Conservation (phyloP, 192 early-diverging fungal species). For the Backusella mclennaniae region DNA sequence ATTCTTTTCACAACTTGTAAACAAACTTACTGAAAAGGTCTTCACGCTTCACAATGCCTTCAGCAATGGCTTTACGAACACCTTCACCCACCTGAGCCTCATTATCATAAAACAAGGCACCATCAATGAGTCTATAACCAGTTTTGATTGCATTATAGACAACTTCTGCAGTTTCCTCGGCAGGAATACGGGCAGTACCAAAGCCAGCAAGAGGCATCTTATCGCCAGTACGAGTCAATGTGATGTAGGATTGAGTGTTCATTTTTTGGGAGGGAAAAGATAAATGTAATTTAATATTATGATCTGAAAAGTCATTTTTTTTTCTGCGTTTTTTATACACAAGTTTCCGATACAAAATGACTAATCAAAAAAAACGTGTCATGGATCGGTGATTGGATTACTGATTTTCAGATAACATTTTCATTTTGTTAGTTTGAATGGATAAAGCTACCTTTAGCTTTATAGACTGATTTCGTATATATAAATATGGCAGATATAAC, state of each 20-base stretch:
- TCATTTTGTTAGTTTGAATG: no score
- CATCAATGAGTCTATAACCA: conserved; percentile 45
- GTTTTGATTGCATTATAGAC: conserved; percentile 40
- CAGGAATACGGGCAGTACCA: conserved; percentile 50
- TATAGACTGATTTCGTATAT: background rate
- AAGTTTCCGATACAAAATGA: background rate
- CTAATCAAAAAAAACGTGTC: background rate
- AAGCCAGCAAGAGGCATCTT: conserved; percentile 56
- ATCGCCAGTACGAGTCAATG: conserved; percentile 41
- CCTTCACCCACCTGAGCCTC: conserved; percentile 61
- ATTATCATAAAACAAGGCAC: conserved; percentile 63
- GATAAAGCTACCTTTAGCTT: background rate
- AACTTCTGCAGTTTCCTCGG: conserved; percentile 36
- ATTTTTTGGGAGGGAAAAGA: background rate
- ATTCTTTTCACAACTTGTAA: no score
- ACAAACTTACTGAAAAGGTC: conserved; percentile 41
- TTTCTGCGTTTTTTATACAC: background rate
- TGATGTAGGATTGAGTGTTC: background rate
- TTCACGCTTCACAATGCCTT: conserved; percentile 52
- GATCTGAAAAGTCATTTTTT: background rate
- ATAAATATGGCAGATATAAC: background rate
- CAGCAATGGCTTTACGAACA: conserved; percentile 46
- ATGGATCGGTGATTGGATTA: background rate
- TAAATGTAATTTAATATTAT: no score
- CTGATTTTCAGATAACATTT: background rate